Percentiles rank a stretch among this genome's conserved stretches.
phyloP scores from a whole-genome alignment of 306 rosid genomes.

The Trifolium repens region DNA sequence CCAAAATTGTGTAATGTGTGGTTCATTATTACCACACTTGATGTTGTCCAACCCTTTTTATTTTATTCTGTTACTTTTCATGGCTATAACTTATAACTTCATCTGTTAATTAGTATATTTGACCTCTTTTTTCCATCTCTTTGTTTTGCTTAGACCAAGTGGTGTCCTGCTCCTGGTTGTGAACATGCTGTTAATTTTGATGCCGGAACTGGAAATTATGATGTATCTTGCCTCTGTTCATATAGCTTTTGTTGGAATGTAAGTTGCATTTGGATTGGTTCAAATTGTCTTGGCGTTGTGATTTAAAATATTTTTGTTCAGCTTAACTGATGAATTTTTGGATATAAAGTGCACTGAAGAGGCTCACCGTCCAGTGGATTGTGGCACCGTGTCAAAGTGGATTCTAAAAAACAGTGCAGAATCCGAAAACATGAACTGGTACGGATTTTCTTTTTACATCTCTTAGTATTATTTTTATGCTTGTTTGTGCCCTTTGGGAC shows the following conservation, averaged over 20 bases:
- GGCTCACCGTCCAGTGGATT: constrained; percentile 91
- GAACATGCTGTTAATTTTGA: constrained; percentile 69
- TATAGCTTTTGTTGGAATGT: constrained; percentile 81
- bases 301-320: constrained; percentile 12
- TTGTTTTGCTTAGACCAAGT: constrained; percentile 65
- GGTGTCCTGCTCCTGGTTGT: constrained; percentile 95
- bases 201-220: constrained; percentile 61
- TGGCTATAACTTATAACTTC: constrained; percentile 2
- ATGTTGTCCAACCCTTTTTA: constrained; percentile 18
- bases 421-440: constrained; percentile 81
- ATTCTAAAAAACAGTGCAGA: constrained; percentile 72
- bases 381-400: constrained; percentile 77
- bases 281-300: constrained; percentile 11
- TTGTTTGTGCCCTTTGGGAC: constrained; percentile 1
- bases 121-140: not conserved
- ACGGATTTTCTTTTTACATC: constrained; percentile 27
- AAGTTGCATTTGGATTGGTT: constrained; percentile 37
- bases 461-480: constrained; percentile 28
- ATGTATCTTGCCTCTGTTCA: constrained; percentile 75
- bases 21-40: not conserved
- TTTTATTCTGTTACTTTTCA: not conserved
- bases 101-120: constrained; percentile 1
- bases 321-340: constrained; percentile 37
- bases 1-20: constrained; percentile 17
- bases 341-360: constrained; percentile 68